Evolutionary conservation across 768 basidiomycete genomes (phyloP), one percentile per base, ranked within the genome.

Genomic region (Mycena galopus): DNA sequence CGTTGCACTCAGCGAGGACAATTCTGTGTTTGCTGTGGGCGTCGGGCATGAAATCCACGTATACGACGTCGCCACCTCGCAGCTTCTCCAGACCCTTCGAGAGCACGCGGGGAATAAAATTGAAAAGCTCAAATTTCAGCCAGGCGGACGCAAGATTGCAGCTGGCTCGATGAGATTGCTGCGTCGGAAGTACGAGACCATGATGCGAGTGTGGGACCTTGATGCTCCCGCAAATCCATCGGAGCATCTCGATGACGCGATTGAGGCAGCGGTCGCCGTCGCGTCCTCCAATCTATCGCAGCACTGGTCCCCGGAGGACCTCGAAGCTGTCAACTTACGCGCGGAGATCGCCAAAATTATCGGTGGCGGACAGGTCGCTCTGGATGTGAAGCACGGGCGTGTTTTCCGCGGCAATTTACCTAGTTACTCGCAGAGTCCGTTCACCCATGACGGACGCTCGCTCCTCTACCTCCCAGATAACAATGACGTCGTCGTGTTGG

Each of bases 401-500:
- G 47, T 27, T 19, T 30, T 68, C 35, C 12, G 16, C 10, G 69
- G 61, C 0, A 12, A 47, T 8, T 25, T 64, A 0, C 8, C 61
- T 17, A 2, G 4, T 16, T 51, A 27, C 14, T 8, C 10, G 3
- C 8, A 23, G 11, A 37, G 71, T 5, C 56, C 67, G 25, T 75
- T 75, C 57, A 72, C 66, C 61, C 30, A 57, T 10, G 70, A 75
- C 37, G 73, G 73, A 4, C 29, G 21, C 10, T 68, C 61, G 5
- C 57, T 72, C n/a, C 30, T 72, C 2, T 63, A 53, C n/a, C 35
- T n/a, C 17, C 53, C 53, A 2, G 25, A 44, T 23, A 47, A 37
- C 42, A 53, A n/a, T 2, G 19, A 5, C 3, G 58, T 67, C 29
- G 50, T 44, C 2, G 69, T 73, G 16, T 12, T 73, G 19, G 60